phyloP scores from a whole-genome alignment of 2,329 filamentous ascomycete species.

The Talaromyces marneffei region DNA sequence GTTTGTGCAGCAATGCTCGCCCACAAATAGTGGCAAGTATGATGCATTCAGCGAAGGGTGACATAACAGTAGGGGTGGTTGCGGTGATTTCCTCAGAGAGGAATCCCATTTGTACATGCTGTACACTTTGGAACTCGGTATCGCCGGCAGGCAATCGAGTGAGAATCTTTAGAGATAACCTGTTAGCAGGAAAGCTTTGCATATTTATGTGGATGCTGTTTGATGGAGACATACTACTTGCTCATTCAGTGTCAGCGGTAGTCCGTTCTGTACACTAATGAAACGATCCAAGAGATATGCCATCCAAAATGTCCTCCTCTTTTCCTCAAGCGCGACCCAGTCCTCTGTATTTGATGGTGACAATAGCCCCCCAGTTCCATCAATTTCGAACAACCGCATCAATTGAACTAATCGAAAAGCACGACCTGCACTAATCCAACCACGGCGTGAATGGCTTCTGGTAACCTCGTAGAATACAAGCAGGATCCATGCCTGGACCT shows the following conservation, averaged over 20 bases:
- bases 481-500: constrained; percentile 35
- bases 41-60: constrained; percentile 29
- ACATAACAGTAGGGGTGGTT: constrained; percentile 15
- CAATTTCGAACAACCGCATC: constrained; percentile 33
- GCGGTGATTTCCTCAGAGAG: constrained; percentile 27
- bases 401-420: constrained; percentile 35
- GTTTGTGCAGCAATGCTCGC: constrained; percentile 9
- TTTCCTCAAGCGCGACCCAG: constrained; percentile 32
- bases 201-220: too few species aligned
- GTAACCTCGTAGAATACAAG: constrained; percentile 35
- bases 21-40: constrained; percentile 24
- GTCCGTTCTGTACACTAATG: constrained; percentile 27
- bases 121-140: constrained; percentile 29
- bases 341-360: constrained; percentile 10
- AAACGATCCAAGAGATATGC: constrained; percentile 36
- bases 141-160: constrained; percentile 34
- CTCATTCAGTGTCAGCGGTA: constrained; percentile 30
- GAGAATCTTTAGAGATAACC: constrained; percentile 13
- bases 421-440: constrained; percentile 34
- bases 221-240: constrained; percentile 19
- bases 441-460: constrained; percentile 28
- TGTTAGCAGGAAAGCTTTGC: neutral
- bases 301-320: constrained; percentile 38
- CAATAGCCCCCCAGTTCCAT: constrained; percentile 18
- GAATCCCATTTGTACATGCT: constrained; percentile 22